A percentile compares a stretch with the other conserved stretches of the same genome.
phyloP scores from a whole-genome alignment of 1,139 yeast species.

The Pichia kudriavzevii region DNA sequence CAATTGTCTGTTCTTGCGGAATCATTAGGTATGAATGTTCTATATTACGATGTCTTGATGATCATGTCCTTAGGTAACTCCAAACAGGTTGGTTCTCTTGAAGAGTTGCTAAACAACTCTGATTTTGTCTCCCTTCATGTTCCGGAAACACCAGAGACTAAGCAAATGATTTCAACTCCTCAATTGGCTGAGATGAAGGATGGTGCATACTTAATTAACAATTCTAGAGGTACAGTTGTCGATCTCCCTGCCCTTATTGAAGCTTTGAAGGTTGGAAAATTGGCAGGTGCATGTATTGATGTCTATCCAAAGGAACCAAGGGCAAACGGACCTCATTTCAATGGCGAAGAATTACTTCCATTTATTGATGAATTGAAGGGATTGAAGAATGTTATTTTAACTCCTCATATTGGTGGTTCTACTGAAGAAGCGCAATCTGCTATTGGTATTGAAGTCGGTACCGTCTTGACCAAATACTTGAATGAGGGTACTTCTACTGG shows the following conservation, averaged over 20 bases:
- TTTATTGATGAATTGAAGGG: constrained; percentile 83
- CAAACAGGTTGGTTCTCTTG: constrained; percentile 78
- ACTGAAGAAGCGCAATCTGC: constrained; percentile 99
- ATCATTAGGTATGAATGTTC: constrained; percentile 95
- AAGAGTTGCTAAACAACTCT: constrained; percentile 70
- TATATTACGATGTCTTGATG: constrained; percentile 85
- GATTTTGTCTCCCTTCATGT: constrained; percentile 93
- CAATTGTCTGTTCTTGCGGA: constrained; percentile 96
- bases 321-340: constrained; percentile 84
- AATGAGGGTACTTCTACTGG: constrained; percentile 96
- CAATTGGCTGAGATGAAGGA: constrained; percentile 96
- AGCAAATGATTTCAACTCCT: constrained; percentile 79
- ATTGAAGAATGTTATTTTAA: constrained; percentile 80
- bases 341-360: constrained; percentile 53
- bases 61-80: constrained; percentile 98
- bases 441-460: constrained; percentile 91
- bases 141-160: constrained; percentile 90
- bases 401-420: constrained; percentile 99
- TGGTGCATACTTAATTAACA: constrained; percentile 90
- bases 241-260: constrained; percentile 89
- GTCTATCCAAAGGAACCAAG: constrained; percentile 98
- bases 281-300: constrained; percentile 97
- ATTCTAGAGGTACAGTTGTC: constrained; percentile 96
- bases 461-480: constrained; percentile 80
- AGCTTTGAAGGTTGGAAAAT: constrained; percentile 87